Percentiles rank a stretch among this genome's conserved stretches.
Evolutionary conservation across 2,329 filamentous ascomycete genomes (phyloP).

Genomic region (Teratosphaeria nubilosa): DNA sequence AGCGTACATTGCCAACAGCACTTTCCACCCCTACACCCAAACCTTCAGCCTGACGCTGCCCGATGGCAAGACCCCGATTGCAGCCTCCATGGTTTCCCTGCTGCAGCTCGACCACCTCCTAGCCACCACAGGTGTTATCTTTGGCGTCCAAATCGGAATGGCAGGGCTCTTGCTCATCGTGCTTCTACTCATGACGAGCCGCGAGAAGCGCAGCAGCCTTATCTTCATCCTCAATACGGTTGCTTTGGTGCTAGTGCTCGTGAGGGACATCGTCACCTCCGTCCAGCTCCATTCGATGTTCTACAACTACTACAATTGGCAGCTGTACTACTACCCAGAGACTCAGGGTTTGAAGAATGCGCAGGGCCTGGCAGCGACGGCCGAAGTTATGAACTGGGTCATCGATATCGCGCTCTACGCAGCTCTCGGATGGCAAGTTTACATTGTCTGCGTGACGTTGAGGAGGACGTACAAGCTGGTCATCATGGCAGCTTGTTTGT

Average conservation of each 20-base stretch:
- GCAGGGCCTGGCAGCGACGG: slow-evolving; percentile 32
- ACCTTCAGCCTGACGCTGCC: slow-evolving; percentile 35
- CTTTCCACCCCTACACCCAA: slow-evolving; percentile 45
- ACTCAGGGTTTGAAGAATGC: slow-evolving; percentile 7
- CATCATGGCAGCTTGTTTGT: slow-evolving; percentile 34
- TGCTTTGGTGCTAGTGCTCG: slow-evolving; percentile 50
- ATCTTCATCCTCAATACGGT: slow-evolving; percentile 57
- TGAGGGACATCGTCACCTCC: slow-evolving; percentile 48
- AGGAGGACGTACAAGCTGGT: slow-evolving; percentile 32
- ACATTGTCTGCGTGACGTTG: slow-evolving; percentile 49
- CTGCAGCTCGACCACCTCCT: slow-evolving; percentile 29
- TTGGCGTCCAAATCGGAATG: slow-evolving; percentile 60
- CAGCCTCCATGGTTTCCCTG: slow-evolving; percentile 33
- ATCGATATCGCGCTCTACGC: slow-evolving; percentile 46
- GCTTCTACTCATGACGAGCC: slow-evolving; percentile 56
- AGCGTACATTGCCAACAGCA: slow-evolving; percentile 8
- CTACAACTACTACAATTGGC: slow-evolving; percentile 38
- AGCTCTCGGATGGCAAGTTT: slow-evolving; percentile 53
- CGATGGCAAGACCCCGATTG: slow-evolving; percentile 35
- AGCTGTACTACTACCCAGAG: slow-evolving; percentile 16
- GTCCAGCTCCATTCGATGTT: slow-evolving; percentile 53
- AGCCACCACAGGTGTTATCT: slow-evolving; percentile 46
- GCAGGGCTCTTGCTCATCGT: slow-evolving; percentile 55
- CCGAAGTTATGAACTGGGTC: slow-evolving; percentile 41
- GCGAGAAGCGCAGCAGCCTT: slow-evolving; percentile 51